Conservation (phyloP, 2,329 filamentous ascomycete genomes). For the Sporothrix brasiliensis region DNA sequence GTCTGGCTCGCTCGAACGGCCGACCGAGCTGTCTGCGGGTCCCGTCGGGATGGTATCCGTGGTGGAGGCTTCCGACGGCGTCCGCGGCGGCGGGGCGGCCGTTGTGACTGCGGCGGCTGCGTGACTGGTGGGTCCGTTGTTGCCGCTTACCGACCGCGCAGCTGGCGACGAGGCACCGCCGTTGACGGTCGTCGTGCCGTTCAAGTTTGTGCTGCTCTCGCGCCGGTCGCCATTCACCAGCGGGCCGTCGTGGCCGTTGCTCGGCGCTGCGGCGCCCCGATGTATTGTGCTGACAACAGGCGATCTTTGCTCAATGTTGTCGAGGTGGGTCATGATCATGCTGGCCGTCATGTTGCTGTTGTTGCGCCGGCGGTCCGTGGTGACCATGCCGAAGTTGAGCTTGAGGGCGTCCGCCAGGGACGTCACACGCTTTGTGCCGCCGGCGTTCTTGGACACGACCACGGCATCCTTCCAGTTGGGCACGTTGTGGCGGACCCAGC, state of each 20-base stretch:
- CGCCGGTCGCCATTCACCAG: not conserved
- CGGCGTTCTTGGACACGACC: slow-evolving; percentile 96
- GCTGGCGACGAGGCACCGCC: not conserved
- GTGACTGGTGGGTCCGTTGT: not conserved
- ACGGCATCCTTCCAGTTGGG: slow-evolving; percentile 87
- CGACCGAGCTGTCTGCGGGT: not conserved
- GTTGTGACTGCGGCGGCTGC: not conserved
- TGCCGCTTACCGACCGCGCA: not conserved
- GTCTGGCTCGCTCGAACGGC: slow-evolving; percentile 42
- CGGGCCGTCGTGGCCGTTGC: slow-evolving; percentile 7
- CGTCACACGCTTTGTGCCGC: slow-evolving; percentile 94
- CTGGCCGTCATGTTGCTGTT: slow-evolving; percentile 70
- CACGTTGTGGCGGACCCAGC: slow-evolving; percentile 92
- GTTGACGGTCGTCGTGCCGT: not conserved
- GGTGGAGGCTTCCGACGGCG: not conserved
- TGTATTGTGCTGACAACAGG: slow-evolving; percentile 23
- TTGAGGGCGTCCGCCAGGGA: slow-evolving; percentile 94
- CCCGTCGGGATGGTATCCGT: slow-evolving; percentile 14
- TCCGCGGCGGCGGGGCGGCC: not conserved
- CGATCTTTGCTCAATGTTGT: slow-evolving; percentile 55
- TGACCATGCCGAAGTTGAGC: slow-evolving; percentile 96
- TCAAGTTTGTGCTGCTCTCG: not conserved
- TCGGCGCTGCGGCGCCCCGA: slow-evolving; percentile 2
- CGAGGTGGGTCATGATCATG: slow-evolving; percentile 71
- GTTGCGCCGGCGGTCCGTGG: slow-evolving; percentile 72